Evolutionary conservation across 1,284 basidiomycete species (phyloP), one percentile per base, ranked within the genome.

Genomic region (Fistulina hepatica): DNA sequence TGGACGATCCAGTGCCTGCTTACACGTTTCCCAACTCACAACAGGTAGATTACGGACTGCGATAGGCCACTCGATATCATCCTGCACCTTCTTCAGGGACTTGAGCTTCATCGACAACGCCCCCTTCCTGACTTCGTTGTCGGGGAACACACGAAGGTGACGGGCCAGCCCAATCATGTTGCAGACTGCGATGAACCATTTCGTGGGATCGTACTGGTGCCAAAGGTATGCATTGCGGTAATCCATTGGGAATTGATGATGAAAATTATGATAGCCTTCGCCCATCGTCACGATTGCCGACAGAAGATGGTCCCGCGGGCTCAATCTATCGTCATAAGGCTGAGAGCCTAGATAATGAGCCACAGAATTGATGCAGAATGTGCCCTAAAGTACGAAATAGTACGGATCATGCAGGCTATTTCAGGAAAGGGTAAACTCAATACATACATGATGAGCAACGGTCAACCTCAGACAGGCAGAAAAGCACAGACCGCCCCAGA

Each of bases 221-320:
- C 72, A 79, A 46, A 71, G 64, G 59, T 77, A 76, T 12, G 70
- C 71, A 54, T 86, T 86, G 33, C 83, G 69, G 62, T 81, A 88
- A 58, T 88, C 84, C 75, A 78, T 82, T 15, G 84, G 85, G 64
- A 88, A 89, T 50, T 86, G 82, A 51, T 83, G 85, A 57, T 89
- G 85, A 60, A 92, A 92, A 58, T 92, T 92, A 62, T 93, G 89
- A 60, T 92, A 93, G 8, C 89, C 89, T 64, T 93, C 89, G 11
- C 90, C 89, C 65, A 91, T 78, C 3, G 89, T 92, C 43, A 85
- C 67, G 42, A 92, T 66, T 12, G 90, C 89, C 20, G 89, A 90
- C 43, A 93, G 53, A 50, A 91, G 65, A 60, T 91, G 85, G 57
- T 91, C 86, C 27, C 81, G 71, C 30, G 88, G 85, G 22, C 81